phyloP scores from a whole-genome alignment of 345 rosid genomes.

The Brassica carinata region DNA sequence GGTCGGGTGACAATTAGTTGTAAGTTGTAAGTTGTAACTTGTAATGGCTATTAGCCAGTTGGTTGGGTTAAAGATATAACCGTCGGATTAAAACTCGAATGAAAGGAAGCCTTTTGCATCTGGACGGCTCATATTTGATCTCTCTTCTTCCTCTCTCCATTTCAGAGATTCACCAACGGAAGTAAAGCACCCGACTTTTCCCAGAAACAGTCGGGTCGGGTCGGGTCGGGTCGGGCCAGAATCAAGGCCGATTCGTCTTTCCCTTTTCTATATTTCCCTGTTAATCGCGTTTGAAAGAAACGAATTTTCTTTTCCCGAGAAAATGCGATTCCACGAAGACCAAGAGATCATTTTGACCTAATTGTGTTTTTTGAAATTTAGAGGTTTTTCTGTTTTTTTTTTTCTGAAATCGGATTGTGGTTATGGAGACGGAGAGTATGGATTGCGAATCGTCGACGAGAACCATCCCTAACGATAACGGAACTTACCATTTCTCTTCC shows the following conservation, averaged over 20 bases:
- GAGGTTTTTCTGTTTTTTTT: constrained; percentile 4
- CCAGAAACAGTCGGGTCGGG: constrained; percentile 12
- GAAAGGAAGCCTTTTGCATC: constrained; percentile 18
- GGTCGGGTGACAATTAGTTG: too few relatives aligned
- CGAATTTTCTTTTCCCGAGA: constrained; percentile 9
- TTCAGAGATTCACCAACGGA: constrained; percentile 2
- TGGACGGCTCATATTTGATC: constrained; percentile 36
- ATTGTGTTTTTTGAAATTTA: not conserved
- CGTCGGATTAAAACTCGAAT: constrained; percentile 43
- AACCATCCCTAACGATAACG: constrained; percentile 55
- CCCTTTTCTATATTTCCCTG: not conserved
- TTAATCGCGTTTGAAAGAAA: constrained; percentile 32
- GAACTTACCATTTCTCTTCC: constrained; percentile 57
- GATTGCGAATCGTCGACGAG: constrained; percentile 55
- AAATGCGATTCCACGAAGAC: constrained; percentile 13
- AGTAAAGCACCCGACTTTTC: constrained; percentile 46
- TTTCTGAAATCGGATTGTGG: not conserved
- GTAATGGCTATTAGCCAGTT: not conserved
- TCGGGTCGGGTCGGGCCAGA: not conserved
- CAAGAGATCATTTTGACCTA: not conserved
- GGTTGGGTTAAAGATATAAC: constrained; percentile 33
- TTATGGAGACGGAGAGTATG: constrained; percentile 65
- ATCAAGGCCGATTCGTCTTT: constrained; percentile 28
- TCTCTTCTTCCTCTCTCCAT: constrained; percentile 16
- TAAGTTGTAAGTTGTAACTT: too few relatives aligned